Evolutionary conservation across 148 eudicot species (phyloP).

Genomic region (Camellia lanceoleosa): DNA sequence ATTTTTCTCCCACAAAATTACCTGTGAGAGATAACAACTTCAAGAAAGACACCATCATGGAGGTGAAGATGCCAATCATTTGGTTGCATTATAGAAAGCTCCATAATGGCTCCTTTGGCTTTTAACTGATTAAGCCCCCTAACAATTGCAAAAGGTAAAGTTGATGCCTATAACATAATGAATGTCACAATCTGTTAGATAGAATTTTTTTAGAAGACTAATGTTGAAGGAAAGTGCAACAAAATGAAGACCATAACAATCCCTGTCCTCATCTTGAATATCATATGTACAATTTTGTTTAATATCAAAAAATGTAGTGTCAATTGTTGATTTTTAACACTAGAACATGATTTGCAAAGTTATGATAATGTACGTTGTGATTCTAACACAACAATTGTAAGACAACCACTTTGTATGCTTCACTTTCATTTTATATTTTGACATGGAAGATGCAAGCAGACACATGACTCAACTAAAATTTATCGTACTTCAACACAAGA

Average conservation of each 20-base stretch:
- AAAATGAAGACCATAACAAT: background rate
- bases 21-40: conserved; percentile 86
- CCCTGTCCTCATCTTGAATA: background rate
- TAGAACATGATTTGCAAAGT: background rate
- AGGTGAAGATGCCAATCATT: conserved; percentile 99
- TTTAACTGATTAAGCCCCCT: conserved; percentile 29
- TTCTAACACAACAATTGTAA: background rate
- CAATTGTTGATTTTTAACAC: background rate
- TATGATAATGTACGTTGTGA: background rate
- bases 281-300: background rate
- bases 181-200: background rate
- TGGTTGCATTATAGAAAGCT: conserved; percentile 70
- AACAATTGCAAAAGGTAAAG: conserved; percentile 26
- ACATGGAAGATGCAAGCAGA: background rate
- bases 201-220: background rate
- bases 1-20: conserved; percentile 10
- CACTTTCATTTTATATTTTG: background rate
- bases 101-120: conserved; percentile 53
- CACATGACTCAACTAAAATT: background rate
- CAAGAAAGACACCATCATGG: conserved; percentile 88
- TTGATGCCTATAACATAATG: conserved; percentile 34
- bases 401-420: background rate
- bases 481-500: background rate
- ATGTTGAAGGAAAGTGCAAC: background rate
- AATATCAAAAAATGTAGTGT: background rate